Base-by-base conservation (phyloP, 441 rosid genomes). In the Melastoma candidum region DNA sequence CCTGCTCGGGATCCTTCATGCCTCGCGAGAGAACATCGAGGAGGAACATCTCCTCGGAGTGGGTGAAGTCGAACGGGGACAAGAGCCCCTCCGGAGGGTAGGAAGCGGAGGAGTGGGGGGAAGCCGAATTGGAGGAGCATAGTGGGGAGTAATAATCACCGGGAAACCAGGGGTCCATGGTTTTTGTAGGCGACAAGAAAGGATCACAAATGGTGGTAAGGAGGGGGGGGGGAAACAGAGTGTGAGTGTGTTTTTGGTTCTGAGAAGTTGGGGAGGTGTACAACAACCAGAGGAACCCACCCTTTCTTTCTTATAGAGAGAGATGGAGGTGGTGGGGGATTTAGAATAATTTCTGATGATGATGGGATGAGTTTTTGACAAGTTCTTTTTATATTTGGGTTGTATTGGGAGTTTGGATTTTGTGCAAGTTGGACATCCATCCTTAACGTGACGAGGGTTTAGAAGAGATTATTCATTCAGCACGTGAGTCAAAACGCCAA, bases 1-100 rank as follows among this genome's bases (percentile, higher is more conserved):
- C 84, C 25, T 75, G 80, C 27, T 72, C 78, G 3, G 65, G 7
- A 47, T 70, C 71, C 46, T 52, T 66, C n/a, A 44, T 47, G 13
- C 53, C 72, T 7, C 39, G 11, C 0, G 70, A 65, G 7, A 64
- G 49, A 29, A 65, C 58, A 45, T 71, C 63, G 26, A 70, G 57
- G 46, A 71, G 63, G 56, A 58, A 49, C 68, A 71, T 70, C 48
- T 76, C 76, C 13, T 67, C 77, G 1, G 77, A 56, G 58, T 71
- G 79, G 43, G 65, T 45, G 44, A 57, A 47, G 59, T 60, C 52
- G 46, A 71, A 75, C 25, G 75, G 77, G 26, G 70, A 51, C 12
- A 50, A 51, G 36, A 66, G 36, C 3, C 65, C 65, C 11, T 74
- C 63, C 77, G 76, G 74, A 12, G 69, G 66, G 22, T 32, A 32